These are phyloP conservation scores for Magnaporthiopsis incrustans DNA, from an alignment of 2,329 filamentous ascomycete species.

Conservation along the genomic window DNA sequence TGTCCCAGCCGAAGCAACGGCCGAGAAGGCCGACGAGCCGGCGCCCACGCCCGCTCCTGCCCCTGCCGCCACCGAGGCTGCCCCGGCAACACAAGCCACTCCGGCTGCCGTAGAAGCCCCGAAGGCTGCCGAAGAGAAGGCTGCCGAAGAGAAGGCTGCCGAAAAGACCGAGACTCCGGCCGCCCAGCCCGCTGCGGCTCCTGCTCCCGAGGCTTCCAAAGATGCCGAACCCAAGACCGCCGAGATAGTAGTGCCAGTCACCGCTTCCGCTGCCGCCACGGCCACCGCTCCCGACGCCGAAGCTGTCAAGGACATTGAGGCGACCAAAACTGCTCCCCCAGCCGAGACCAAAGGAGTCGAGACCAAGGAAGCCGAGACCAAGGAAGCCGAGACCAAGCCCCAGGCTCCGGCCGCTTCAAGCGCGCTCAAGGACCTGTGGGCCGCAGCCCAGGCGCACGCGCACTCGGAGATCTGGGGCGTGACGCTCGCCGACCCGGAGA, in stretches of 20 bases:
- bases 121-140: background rate
- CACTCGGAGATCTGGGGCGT: slow-evolving; percentile 87
- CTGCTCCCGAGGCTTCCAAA: background rate
- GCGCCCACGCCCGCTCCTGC: background rate
- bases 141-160: background rate
- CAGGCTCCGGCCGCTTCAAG: background rate
- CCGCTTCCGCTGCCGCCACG: background rate
- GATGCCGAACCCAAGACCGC: too few species aligned
- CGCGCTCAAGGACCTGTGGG: slow-evolving; percentile 18
- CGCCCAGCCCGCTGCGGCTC: background rate
- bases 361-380: slow-evolving; percentile 2
- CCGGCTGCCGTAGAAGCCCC: background rate
- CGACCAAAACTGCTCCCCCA: background rate
- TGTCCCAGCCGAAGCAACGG: background rate
- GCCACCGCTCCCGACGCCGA: background rate
- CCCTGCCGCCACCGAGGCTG: background rate
- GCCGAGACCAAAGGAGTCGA: background rate
- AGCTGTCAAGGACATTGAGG: background rate
- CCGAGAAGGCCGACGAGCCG: background rate
- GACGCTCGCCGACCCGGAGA: slow-evolving; percentile 42
- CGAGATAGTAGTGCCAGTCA: too few species aligned
- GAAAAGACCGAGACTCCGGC: background rate
- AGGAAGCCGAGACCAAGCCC: slow-evolving; percentile 5
- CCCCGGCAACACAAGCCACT: background rate
- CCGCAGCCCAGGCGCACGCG: slow-evolving; percentile 21